Evolutionary conservation across 768 basidiomycete genomes (phyloP), one percentile per base, ranked within the genome.

Genomic region (Strobilomyces echinocephalus): DNA sequence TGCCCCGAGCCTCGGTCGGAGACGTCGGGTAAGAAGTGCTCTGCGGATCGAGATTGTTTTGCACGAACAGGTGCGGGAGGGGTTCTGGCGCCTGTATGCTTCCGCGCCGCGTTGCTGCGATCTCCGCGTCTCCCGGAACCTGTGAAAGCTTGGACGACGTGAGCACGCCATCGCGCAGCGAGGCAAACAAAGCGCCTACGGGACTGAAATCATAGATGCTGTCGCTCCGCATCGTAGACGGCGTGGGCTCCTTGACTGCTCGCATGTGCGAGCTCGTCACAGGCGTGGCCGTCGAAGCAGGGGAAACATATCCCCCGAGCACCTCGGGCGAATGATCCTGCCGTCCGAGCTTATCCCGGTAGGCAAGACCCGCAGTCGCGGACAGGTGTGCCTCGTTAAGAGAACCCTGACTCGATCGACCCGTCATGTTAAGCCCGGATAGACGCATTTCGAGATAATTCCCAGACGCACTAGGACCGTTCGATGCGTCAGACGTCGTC

Each of bases 271-370:
- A 69, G 55, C 69, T 72, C 12, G 66, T 68, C 21, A 67, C 67
- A 8, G 78, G 73, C 1, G 76, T 76, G 21, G 76, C 65, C 5
- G 77, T 78, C 20, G 77, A 76, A 2, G 74, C 61, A 15, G 77
- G 77, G 0, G 77, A 78, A 34, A 76, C 61, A 44, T 78, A 78
- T 14, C 66, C 71, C 16, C 62, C 68, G 10, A 60, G 48, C 24
- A 41, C 40, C n/a, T 66, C 64, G 33, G 60, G 20, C 4, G 56
- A 7, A 18, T 56, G 58, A 28, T 69, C 68, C 34, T 58, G 64
- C n/a, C 58, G 58, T 1, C 24, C 60, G 11, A 69, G 58, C 30
- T 64, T 68, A 12, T 68, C 68, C 38, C 59, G 49, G 49, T 64
- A 64, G 33, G 67, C 50, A 11, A 67, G 52, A 2, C 56, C 45